Evolutionary conservation across 1,139 yeast species (phyloP).

Genomic region (Kodamaea suecica): DNA sequence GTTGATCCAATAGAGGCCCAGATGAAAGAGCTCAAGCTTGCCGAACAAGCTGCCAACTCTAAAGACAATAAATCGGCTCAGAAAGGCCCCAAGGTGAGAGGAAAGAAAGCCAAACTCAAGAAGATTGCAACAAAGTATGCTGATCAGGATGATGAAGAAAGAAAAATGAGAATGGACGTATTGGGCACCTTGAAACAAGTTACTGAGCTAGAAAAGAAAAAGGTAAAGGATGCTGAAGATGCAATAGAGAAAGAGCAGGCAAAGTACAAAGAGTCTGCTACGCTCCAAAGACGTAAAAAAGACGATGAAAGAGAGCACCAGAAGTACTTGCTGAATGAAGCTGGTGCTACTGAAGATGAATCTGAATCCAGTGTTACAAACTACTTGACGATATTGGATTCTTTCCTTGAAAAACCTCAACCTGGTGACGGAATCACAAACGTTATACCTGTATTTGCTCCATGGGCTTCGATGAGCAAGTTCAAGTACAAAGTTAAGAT

Average conservation of each 20-base stretch:
- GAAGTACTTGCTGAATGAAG: slow-evolving; percentile 40
- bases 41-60: slow-evolving; percentile 5
- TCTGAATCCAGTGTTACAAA: slow-evolving; percentile 23
- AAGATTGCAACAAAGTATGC: slow-evolving; percentile 81
- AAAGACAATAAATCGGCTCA: slow-evolving; percentile 13
- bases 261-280: slow-evolving; percentile 17
- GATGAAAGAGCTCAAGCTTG: slow-evolving; percentile 11
- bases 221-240: slow-evolving; percentile 20
- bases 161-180: slow-evolving; percentile 67
- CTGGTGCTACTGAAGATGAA: slow-evolving; percentile 32
- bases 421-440: slow-evolving; percentile 47
- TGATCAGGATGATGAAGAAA: slow-evolving; percentile 90
- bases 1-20: slow-evolving; percentile 15
- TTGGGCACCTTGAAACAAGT: slow-evolving; percentile 79
- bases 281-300: slow-evolving; percentile 17
- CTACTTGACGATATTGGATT: slow-evolving; percentile 40
- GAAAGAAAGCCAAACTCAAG: slow-evolving; percentile 79
- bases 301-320: slow-evolving; percentile 46
- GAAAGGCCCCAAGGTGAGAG: slow-evolving; percentile 53
- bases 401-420: slow-evolving; percentile 41
- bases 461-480: slow-evolving; percentile 78
- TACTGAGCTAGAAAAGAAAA: slow-evolving; percentile 36
- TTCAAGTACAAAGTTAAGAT: slow-evolving; percentile 81
- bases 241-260: slow-evolving; percentile 31
- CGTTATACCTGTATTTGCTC: slow-evolving; percentile 86